Percentiles rank a stretch among this genome's conserved stretches.
Evolutionary conservation across 805 yeast genomes (phyloP).

Genomic region (Metschnikowia noctiluminum): DNA sequence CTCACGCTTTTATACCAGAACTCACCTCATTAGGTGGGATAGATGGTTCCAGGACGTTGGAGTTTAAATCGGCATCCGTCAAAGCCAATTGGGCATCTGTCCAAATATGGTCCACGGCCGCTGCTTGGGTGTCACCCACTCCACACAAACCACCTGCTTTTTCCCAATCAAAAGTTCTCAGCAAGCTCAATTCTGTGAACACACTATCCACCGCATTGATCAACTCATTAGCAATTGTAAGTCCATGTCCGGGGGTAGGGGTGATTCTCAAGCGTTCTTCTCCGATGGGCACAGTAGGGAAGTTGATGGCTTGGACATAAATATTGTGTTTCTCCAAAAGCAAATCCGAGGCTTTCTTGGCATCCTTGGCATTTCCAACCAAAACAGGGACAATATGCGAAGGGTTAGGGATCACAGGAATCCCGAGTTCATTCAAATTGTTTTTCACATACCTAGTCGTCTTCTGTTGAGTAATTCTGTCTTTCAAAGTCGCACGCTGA

Average conservation of each 20-base stretch:
- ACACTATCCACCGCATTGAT: constrained; percentile 78
- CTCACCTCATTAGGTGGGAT: constrained; percentile 65
- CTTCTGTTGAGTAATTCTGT: constrained; percentile 79
- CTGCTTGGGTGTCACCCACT: constrained; percentile 60
- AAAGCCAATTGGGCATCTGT: constrained; percentile 72
- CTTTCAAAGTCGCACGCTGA: constrained; percentile 72
- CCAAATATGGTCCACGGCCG: constrained; percentile 70
- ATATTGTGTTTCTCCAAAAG: constrained; percentile 80
- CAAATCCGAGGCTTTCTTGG: constrained; percentile 87
- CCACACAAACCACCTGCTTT: constrained; percentile 85
- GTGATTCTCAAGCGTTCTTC: constrained; percentile 95
- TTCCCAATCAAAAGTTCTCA: constrained; percentile 76
- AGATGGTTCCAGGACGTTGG: constrained; percentile 62
- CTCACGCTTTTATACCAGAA: constrained; percentile 49
- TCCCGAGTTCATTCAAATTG: constrained; percentile 63
- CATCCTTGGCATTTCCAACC: constrained; percentile 90
- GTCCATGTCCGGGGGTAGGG: constrained; percentile 96
- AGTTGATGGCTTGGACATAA: constrained; percentile 97
- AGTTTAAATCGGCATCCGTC: constrained; percentile 59
- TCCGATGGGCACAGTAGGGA: constrained; percentile 96
- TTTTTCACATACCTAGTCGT: constrained; percentile 83
- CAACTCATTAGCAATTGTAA: constrained; percentile 70
- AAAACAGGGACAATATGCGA: constrained; percentile 95
- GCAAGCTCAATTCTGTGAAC: constrained; percentile 69
- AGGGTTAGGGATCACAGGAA: constrained; percentile 97